phyloP scores from a whole-genome alignment of 352 stramenopile species.

The Phytopythium chamaehyphon region DNA sequence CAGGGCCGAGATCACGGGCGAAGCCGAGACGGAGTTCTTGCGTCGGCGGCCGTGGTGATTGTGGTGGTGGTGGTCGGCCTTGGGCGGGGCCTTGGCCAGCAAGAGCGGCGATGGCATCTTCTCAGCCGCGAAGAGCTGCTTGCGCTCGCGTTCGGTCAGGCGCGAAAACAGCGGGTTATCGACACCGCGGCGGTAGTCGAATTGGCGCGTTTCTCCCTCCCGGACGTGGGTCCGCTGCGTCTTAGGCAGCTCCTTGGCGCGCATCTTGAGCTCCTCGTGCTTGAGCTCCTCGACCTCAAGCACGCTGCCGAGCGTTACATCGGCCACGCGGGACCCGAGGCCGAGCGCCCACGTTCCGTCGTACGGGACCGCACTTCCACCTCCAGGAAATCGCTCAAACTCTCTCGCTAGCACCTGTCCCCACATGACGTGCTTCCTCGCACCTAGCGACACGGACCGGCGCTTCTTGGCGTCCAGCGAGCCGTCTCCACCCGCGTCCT shows the following conservation, averaged over 20 bases:
- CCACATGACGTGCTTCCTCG: slow-evolving; percentile 75
- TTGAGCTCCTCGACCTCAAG: slow-evolving; percentile 56
- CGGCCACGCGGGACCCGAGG: slow-evolving; percentile 50
- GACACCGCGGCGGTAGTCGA: slow-evolving; percentile 69
- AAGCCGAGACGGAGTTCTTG: slow-evolving; percentile 28
- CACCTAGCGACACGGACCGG: slow-evolving; percentile 57
- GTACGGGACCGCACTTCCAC: slow-evolving; percentile 69
- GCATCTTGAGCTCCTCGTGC: slow-evolving; percentile 43
- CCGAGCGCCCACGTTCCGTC: slow-evolving; percentile 80
- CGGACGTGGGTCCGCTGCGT: slow-evolving; percentile 47
- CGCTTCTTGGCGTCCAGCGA: slow-evolving; percentile 29
- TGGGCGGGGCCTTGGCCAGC: slow-evolving; percentile 13
- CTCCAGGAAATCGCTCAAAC: slow-evolving; percentile 76
- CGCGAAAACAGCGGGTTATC: slow-evolving; percentile 78
- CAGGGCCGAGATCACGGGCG: slow-evolving; percentile 13
- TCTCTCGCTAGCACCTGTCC: slow-evolving; percentile 63
- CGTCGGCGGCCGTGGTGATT: slow-evolving; percentile 14
- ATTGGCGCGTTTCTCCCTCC: slow-evolving; percentile 72
- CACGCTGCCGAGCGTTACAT: slow-evolving; percentile 70
- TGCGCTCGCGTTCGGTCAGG: slow-evolving; percentile 64
- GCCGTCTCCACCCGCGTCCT: slow-evolving; percentile 3
- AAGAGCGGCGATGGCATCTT: slow-evolving; percentile 17
- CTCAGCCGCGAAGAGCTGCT: slow-evolving; percentile 55
- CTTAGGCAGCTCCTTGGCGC: slow-evolving; percentile 62
- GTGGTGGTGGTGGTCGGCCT: slow-evolving; percentile 16